phyloP scores from a whole-genome alignment of 148 eudicot genomes.

The Rhododendron vialii region DNA sequence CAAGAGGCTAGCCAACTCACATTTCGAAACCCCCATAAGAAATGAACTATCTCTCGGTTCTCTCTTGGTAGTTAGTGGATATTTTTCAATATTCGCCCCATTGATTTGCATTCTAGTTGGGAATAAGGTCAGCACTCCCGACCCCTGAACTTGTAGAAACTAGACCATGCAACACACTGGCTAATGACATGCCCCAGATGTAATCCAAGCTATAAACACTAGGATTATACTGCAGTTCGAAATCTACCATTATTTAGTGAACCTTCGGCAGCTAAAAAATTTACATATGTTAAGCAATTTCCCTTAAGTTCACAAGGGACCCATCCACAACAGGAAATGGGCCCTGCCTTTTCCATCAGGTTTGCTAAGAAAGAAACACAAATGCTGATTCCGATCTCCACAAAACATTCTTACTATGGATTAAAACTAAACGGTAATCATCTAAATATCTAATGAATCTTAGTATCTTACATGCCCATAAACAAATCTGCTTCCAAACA shows the following conservation, averaged over 20 bases:
- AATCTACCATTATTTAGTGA: slow-evolving; percentile 36
- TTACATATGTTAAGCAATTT: slow-evolving; percentile 13
- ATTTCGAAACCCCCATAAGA: not conserved
- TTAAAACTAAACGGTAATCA: not conserved
- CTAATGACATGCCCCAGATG: not conserved
- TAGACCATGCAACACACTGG: not conserved
- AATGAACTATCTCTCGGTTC: not conserved
- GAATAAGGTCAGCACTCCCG: not conserved
- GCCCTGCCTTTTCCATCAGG: slow-evolving; percentile 28
- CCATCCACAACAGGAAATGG: slow-evolving; percentile 21
- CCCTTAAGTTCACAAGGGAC: slow-evolving; percentile 29
- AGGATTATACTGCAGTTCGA: not conserved
- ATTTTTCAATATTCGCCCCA: not conserved
- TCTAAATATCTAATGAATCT: not conserved
- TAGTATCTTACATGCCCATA: not conserved
- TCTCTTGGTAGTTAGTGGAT: not conserved
- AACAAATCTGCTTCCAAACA: not conserved
- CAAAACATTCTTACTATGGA: not conserved
- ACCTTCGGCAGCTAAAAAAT: slow-evolving; percentile 18
- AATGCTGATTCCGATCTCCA: not conserved
- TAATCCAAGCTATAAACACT: not conserved
- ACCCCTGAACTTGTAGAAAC: not conserved
- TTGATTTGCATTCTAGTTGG: not conserved
- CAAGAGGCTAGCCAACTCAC: not conserved
- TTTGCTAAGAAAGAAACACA: not conserved